Evolutionary conservation across 352 stramenopile species (phyloP).

Genomic region (Globisporangium radiosum): DNA sequence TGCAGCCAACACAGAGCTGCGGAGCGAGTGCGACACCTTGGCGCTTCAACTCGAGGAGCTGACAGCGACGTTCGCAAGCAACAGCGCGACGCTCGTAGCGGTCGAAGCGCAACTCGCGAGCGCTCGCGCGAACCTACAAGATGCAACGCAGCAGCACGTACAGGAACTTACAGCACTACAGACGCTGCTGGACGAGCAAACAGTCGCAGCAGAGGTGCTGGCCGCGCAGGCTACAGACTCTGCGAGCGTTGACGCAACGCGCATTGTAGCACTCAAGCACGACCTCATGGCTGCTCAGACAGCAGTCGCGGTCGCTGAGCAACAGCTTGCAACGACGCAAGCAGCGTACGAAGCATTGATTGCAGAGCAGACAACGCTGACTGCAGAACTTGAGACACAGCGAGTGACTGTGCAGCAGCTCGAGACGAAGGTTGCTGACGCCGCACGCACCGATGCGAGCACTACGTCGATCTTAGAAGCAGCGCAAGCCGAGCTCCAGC

Average conservation of each 20-base stretch:
- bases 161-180: neutral
- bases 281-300: neutral
- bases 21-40: neutral
- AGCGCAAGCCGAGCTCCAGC: neutral
- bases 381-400: neutral
- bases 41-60: slow-evolving; percentile 8
- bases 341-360: neutral
- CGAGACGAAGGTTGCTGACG: neutral
- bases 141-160: neutral
- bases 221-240: slow-evolving; percentile 4
- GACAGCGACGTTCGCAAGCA: neutral
- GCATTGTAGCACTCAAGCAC: neutral
- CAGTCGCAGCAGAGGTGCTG: neutral
- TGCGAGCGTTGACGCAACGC: neutral
- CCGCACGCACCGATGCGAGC: neutral
- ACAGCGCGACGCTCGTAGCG: neutral
- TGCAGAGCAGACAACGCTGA: neutral
- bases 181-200: neutral
- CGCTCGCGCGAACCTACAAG: neutral
- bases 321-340: neutral
- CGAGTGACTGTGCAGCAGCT: neutral
- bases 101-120: neutral
- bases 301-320: neutral
- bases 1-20: neutral
- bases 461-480: neutral